Evolutionary conservation across 805 yeast species (phyloP).

Genomic region (Wilhelminamyces savonicus): DNA sequence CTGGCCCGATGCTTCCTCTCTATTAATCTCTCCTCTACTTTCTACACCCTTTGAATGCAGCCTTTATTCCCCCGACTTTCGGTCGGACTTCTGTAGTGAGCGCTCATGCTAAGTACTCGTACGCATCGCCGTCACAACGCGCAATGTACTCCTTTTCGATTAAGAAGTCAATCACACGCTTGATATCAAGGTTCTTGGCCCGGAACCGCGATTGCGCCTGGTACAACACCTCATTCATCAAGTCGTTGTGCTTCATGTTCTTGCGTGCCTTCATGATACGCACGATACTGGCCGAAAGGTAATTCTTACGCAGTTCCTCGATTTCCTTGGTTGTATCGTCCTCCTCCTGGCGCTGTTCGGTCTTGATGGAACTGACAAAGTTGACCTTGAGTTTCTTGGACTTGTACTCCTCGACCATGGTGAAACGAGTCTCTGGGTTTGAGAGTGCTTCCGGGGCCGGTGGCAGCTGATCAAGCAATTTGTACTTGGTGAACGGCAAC

Average conservation of each 20-base stretch:
- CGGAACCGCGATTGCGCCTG: constrained; percentile 78
- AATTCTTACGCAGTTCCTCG: constrained; percentile 78
- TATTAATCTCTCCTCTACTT: no score
- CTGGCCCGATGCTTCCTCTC: no score
- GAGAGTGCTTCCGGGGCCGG: constrained; percentile 47
- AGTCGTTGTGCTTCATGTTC: constrained; percentile 65
- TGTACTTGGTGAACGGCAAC: constrained; percentile 72
- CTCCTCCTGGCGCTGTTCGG: constrained; percentile 61
- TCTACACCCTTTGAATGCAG: no score
- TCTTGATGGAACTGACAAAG: constrained; percentile 55
- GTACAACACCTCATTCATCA: constrained; percentile 82
- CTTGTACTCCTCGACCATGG: constrained; percentile 75
- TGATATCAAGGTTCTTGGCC: constrained; percentile 82
- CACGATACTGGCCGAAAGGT: constrained; percentile 88
- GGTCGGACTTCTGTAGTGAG: no score
- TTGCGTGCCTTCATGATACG: constrained; percentile 95
- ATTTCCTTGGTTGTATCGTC: constrained; percentile 76
- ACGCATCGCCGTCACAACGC: constrained; percentile 67
- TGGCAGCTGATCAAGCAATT: constrained; percentile 63
- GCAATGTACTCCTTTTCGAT: constrained; percentile 82
- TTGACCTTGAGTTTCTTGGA: constrained; percentile 81
- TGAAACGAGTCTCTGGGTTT: constrained; percentile 47
- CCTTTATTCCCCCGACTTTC: no score
- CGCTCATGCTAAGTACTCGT: constrained; percentile 69
- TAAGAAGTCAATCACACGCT: constrained; percentile 76